Evolutionary conservation across 2,329 filamentous ascomycete species (phyloP).

Genomic region (Fusarium equiseti): DNA sequence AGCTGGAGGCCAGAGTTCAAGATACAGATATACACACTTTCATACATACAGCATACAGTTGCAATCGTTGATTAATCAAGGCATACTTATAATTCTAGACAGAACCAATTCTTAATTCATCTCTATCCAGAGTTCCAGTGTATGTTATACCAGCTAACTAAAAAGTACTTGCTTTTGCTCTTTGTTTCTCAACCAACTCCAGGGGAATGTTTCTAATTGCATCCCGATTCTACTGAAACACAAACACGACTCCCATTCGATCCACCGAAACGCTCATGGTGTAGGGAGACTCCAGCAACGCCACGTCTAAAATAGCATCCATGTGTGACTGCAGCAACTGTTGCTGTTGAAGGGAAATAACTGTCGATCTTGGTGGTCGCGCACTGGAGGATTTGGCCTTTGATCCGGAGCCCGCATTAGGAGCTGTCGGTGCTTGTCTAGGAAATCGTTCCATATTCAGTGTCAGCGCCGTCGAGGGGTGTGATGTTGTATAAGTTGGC

Average conservation of each 20-base stretch:
- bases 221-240: constrained; percentile 68
- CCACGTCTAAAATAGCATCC: constrained; percentile 88
- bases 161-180: constrained; percentile 27
- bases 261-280: constrained; percentile 94
- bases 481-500: constrained; percentile 76
- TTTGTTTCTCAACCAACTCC: constrained; percentile 16
- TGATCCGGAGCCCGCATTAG: constrained; percentile 49
- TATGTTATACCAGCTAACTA: constrained; percentile 15
- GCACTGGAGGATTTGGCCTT: constrained; percentile 50
- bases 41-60: neutral
- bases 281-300: constrained; percentile 89
- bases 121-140: constrained; percentile 15
- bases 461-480: constrained; percentile 72
- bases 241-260: constrained; percentile 87
- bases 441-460: constrained; percentile 74
- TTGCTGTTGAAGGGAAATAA: constrained; percentile 90
- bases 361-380: constrained; percentile 77
- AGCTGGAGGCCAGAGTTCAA: neutral
- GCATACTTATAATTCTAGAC: neutral
- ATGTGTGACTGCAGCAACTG: constrained; percentile 87
- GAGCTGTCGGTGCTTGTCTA: constrained; percentile 51
- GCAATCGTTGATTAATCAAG: neutral
- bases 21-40: neutral
- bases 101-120: neutral
- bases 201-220: constrained; percentile 1